Evolutionary conservation across 495 filamentous ascomycete genomes (phyloP).

Genomic region (Daldinia vernicosa): DNA sequence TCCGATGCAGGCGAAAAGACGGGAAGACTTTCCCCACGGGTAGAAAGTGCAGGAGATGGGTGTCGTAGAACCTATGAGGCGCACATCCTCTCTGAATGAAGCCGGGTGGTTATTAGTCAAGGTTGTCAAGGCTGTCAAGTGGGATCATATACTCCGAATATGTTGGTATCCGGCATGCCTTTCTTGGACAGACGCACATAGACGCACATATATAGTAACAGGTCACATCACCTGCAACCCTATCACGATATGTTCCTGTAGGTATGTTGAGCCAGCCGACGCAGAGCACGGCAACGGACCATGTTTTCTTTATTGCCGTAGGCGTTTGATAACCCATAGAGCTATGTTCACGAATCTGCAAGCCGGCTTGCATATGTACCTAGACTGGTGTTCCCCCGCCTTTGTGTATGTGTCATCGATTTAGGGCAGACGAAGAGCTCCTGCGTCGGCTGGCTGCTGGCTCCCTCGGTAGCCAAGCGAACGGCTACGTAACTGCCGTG

Average conservation of each 20-base stretch:
- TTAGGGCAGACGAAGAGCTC: background rate
- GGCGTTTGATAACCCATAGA: background rate
- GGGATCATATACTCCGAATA: background rate
- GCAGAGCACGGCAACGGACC: slow-evolving; percentile 8
- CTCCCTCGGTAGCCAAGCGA: background rate
- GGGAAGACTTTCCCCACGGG: slow-evolving; percentile 1
- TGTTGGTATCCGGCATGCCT: background rate
- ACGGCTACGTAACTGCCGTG: background rate
- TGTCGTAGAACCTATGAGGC: background rate
- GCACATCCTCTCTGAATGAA: background rate
- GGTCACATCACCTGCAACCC: background rate
- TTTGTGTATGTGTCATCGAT: background rate
- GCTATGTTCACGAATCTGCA: background rate
- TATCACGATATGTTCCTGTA: background rate
- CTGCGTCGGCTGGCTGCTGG: slow-evolving; percentile 1
- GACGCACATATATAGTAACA: background rate
- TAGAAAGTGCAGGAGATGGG: background rate
- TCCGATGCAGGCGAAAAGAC: background rate
- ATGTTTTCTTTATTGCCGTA: background rate
- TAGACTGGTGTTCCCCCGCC: background rate
- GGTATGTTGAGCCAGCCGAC: slow-evolving; percentile 7
- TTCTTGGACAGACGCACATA: background rate
- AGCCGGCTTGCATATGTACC: background rate
- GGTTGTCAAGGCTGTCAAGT: background rate
- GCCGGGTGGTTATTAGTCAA: background rate